phyloP scores from a whole-genome alignment of 345 rosid genomes.

The Luvunga scandens region DNA sequence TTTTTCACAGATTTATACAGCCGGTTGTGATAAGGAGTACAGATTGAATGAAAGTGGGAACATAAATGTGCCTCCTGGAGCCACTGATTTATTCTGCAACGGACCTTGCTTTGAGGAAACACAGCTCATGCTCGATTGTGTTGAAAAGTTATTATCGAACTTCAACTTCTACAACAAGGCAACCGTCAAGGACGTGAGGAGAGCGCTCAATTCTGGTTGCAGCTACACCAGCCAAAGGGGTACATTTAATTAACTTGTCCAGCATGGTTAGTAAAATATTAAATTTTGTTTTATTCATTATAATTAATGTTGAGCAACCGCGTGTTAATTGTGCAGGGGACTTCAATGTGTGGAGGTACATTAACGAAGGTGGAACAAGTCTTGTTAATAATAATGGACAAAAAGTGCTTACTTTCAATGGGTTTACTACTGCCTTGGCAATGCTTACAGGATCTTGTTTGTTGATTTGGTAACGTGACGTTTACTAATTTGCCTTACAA shows the following conservation, averaged over 20 bases:
- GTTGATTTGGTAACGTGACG: constrained; percentile 4
- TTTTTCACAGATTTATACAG: constrained; percentile 35
- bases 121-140: constrained; percentile 42
- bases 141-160: constrained; percentile 39
- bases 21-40: constrained; percentile 41
- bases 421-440: constrained; percentile 15
- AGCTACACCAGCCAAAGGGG: constrained; percentile 52
- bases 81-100: constrained; percentile 43
- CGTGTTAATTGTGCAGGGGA: constrained; percentile 32
- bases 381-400: constrained; percentile 14
- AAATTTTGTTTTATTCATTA: too few species aligned
- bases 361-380: constrained; percentile 36
- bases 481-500: neutral
- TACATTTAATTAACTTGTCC: neutral
- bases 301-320: neutral
- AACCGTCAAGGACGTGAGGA: constrained; percentile 34
- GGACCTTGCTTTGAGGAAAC: constrained; percentile 61
- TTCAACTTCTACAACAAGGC: constrained; percentile 50
- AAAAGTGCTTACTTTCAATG: constrained; percentile 12
- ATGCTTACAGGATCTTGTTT: constrained; percentile 22
- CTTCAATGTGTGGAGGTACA: constrained; percentile 41
- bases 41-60: constrained; percentile 49
- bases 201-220: constrained; percentile 44
- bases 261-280: neutral
- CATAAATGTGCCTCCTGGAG: constrained; percentile 43